A percentile compares a stretch with the other conserved stretches of the same genome.
Evolutionary conservation across 257 asterid genomes (phyloP).

Genomic region (Nemophila menziesii): DNA sequence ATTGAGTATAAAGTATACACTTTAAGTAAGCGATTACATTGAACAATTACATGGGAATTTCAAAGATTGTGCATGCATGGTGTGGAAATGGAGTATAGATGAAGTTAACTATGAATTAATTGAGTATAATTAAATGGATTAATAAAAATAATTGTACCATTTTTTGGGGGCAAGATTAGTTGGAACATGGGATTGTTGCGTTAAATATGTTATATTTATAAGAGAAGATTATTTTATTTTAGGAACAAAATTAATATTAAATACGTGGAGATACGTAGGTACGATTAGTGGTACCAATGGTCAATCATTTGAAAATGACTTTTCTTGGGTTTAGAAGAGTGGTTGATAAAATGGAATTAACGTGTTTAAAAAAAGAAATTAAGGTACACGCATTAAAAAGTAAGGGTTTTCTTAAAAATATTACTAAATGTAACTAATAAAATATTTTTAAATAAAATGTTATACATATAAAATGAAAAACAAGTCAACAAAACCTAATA

Average conservation of each 20-base stretch:
- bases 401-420: no score
- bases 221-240: no score
- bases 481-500: no score
- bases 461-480: no score
- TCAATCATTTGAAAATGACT: not conserved
- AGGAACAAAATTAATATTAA: no score
- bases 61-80: slow-evolving; percentile 7
- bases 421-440: no score
- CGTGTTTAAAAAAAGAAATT: no score
- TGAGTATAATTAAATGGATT: slow-evolving; percentile 11
- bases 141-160: slow-evolving; percentile 5
- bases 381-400: no score
- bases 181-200: not conserved
- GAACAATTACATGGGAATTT: no score
- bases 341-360: no score
- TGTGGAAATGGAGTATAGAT: slow-evolving; percentile 10
- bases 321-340: not conserved
- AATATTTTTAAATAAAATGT: no score
- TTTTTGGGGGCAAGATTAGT: not conserved
- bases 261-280: not conserved
- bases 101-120: slow-evolving; percentile 25
- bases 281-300: not conserved
- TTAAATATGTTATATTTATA: not conserved
- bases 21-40: not conserved
- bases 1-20: no score